Conservation (phyloP, 352 stramenopile species). For the Globisporangium barbulae region DNA sequence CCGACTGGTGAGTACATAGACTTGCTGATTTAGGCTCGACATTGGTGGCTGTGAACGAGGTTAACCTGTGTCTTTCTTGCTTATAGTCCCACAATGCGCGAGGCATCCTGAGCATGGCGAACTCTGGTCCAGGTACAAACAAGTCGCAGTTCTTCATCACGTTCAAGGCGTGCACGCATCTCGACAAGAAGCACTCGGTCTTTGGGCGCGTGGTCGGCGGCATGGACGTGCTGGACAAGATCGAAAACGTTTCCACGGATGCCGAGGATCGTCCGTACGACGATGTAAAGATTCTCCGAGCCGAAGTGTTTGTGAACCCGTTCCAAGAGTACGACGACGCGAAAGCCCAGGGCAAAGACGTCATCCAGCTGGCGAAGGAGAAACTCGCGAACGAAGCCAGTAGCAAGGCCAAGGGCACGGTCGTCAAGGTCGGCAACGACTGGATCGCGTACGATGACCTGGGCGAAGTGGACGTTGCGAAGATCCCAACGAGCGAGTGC, state of each 20-base stretch:
- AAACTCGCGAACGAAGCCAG: conserved; percentile 46
- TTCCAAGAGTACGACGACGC: conserved; percentile 85
- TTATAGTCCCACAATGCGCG: conserved; percentile 78
- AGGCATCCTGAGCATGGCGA: conserved; percentile 97
- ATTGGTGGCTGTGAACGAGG: not conserved
- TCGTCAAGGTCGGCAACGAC: conserved; percentile 74
- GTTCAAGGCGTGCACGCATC: conserved; percentile 92
- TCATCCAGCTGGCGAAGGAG: conserved; percentile 50
- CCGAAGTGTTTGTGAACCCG: conserved; percentile 87
- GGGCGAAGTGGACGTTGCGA: conserved; percentile 47
- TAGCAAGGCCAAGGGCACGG: conserved; percentile 53
- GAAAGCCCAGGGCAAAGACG: conserved; percentile 48
- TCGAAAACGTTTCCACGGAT: conserved; percentile 76
- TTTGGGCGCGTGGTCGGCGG: conserved; percentile 96
- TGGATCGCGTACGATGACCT: conserved; percentile 81
- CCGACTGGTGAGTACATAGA: conserved; percentile 62
- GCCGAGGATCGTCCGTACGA: conserved; percentile 81
- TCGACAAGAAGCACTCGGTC: conserved; percentile 98
- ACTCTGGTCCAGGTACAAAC: conserved; percentile 95
- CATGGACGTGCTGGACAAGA: conserved; percentile 74
- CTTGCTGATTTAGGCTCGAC: not conserved
- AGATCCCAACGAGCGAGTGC: conserved; percentile 37
- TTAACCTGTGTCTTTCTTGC: not conserved
- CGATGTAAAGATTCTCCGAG: conserved; percentile 74
- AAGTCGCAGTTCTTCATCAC: conserved; percentile 99